Percentiles rank a stretch among this genome's conserved stretches.
These are phyloP conservation scores for Schizophyllum commune DNA, from an alignment of 1,284 basidiomycete species.

Conservation along the genomic window DNA sequence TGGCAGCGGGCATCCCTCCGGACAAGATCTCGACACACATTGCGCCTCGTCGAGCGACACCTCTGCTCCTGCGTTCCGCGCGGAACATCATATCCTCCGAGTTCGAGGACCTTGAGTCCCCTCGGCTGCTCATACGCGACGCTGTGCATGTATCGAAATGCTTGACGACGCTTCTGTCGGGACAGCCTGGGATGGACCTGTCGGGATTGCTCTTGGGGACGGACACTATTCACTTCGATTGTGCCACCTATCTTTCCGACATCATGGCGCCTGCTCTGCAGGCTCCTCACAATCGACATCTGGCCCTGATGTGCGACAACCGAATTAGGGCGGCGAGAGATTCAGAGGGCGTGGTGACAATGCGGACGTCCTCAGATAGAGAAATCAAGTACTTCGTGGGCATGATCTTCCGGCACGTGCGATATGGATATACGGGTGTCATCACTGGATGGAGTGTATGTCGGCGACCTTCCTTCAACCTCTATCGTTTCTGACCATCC, in stretches of 20 bases:
- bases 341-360: conserved; percentile 17
- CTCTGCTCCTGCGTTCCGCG: conserved; percentile 34
- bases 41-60: conserved; percentile 23
- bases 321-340: conserved; percentile 26
- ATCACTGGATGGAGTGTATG: conserved; percentile 50
- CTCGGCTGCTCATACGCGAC: conserved; percentile 9
- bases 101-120: conserved; percentile 12
- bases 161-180: not conserved
- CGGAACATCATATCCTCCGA: conserved; percentile 29
- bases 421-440: conserved; percentile 36
- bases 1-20: conserved; percentile 19
- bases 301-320: conserved; percentile 10
- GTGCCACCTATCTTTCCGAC: conserved; percentile 22
- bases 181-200: not conserved
- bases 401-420: conserved; percentile 38
- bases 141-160: not conserved
- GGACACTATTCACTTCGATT: conserved; percentile 15
- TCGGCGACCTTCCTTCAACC: conserved; percentile 2
- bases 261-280: conserved; percentile 3
- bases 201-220: conserved; percentile 19
- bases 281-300: not conserved
- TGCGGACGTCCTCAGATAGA: conserved; percentile 16
- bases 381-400: conserved; percentile 41
- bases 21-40: conserved; percentile 16
- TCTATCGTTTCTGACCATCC: conserved; percentile 4